Evolutionary conservation across 2,329 filamentous ascomycete species (phyloP).

Genomic region (Fusarium buharicum): DNA sequence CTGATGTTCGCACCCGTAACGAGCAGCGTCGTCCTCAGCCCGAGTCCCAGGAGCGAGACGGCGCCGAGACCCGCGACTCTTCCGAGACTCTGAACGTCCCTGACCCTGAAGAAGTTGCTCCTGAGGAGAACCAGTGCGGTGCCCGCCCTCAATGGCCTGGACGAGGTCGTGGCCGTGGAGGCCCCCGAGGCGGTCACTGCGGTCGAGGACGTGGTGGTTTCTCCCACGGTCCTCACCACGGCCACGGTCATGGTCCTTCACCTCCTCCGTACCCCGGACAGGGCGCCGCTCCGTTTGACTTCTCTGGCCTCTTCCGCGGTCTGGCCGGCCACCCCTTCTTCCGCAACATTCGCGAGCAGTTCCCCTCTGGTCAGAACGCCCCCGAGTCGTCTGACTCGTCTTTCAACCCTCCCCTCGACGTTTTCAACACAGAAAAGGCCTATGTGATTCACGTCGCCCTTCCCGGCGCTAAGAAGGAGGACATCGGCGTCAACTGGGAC

Average conservation of each 20-base stretch:
- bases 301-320: constrained; percentile 53
- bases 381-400: constrained; percentile 64
- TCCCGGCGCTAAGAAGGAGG: constrained; percentile 81
- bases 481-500: constrained; percentile 81
- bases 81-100: constrained; percentile 50
- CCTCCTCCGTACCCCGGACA: constrained; percentile 28
- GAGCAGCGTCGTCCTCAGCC: constrained; percentile 38
- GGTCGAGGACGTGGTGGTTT: constrained; percentile 39
- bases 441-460: constrained; percentile 80
- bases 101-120: constrained; percentile 49
- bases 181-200: constrained; percentile 36
- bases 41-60: constrained; percentile 30
- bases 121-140: constrained; percentile 47
- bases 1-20: constrained; percentile 35
- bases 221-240: constrained; percentile 37
- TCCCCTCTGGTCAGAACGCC: constrained; percentile 29
- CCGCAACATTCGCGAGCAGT: constrained; percentile 54
- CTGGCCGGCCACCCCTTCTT: constrained; percentile 57
- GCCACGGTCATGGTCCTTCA: constrained; percentile 36
- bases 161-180: constrained; percentile 37
- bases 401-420: constrained; percentile 75
- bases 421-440: constrained; percentile 74
- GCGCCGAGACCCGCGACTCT: constrained; percentile 50
- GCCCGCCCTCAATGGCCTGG: constrained; percentile 36
- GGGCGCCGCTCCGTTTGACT: constrained; percentile 49